Percentiles rank a stretch among this genome's conserved stretches.
These are phyloP conservation scores for Gamsiella multidivaricata DNA, from an alignment of 192 early-diverging fungal species.

Conservation along the genomic window DNA sequence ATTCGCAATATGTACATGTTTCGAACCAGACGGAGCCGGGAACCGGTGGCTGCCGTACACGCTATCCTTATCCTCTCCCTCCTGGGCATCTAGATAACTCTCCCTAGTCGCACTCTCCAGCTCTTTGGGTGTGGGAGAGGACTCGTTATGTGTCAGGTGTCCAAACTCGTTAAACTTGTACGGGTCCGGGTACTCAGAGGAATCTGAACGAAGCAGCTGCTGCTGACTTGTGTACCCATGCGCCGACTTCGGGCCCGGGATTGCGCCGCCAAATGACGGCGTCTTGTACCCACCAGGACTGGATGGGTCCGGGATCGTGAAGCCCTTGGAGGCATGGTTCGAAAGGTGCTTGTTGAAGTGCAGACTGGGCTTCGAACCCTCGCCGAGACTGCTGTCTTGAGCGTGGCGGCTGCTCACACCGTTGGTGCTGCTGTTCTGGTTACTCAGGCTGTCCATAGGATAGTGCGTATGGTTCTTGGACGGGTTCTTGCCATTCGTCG, in stretches of 20 bases:
- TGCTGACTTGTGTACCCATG: constrained; percentile 19
- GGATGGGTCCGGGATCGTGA: constrained; percentile 41
- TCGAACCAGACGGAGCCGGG: background rate
- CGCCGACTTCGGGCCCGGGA: constrained; percentile 1
- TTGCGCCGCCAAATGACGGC: background rate
- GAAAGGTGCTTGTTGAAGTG: constrained; percentile 48
- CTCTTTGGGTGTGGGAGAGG: background rate
- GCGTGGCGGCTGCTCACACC: background rate
- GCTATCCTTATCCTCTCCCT: constrained; percentile 29
- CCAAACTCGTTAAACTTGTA: constrained; percentile 54
- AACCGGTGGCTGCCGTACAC: constrained; percentile 48
- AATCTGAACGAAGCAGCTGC: background rate
- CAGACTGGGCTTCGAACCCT: constrained; percentile 3
- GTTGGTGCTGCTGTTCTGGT: background rate
- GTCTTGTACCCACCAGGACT: background rate
- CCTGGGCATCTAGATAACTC: background rate
- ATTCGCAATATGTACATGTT: background rate
- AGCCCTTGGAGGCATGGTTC: constrained; percentile 47
- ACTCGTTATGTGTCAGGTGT: constrained; percentile 2
- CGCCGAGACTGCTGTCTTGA: too few species aligned
- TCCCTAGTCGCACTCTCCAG: background rate
- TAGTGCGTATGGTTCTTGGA: constrained; percentile 47
- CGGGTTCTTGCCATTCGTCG: constrained; percentile 3
- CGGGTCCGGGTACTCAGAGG: constrained; percentile 21
- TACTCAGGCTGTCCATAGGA: constrained; percentile 23